Conservation (phyloP, 805 yeast species). For the Tetrapisispora fleetii region DNA sequence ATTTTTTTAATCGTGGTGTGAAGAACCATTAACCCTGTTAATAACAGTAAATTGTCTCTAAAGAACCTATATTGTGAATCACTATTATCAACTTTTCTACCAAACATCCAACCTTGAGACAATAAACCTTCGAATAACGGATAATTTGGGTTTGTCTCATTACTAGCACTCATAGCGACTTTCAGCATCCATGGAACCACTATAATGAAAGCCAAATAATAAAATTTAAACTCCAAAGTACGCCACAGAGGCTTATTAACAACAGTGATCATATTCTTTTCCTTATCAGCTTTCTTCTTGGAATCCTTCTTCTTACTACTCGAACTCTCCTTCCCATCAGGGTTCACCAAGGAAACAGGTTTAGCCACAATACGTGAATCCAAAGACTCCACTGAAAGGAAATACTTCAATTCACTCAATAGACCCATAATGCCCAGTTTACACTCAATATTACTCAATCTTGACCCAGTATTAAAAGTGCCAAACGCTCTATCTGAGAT, state of each 20-base stretch:
- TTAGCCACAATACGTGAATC: constrained; percentile 21
- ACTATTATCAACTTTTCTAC: constrained; percentile 84
- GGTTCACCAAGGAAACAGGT: neutral
- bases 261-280: neutral
- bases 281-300: neutral
- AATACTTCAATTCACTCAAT: constrained; percentile 9
- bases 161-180: constrained; percentile 74
- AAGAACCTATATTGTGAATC: constrained; percentile 85
- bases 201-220: constrained; percentile 49
- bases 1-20: constrained; percentile 47
- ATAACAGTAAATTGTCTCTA: constrained; percentile 63
- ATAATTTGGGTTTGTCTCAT: constrained; percentile 66
- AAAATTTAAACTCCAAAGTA: constrained; percentile 65
- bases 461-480: too few relatives aligned
- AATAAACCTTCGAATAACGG: constrained; percentile 49
- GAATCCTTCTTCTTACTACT: neutral
- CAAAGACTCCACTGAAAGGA: constrained; percentile 20
- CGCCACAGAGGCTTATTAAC: constrained; percentile 43
- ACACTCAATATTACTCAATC: too few relatives aligned
- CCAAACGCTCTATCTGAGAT: too few relatives aligned
- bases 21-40: constrained; percentile 42
- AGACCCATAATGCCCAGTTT: neutral
- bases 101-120: constrained; percentile 81
- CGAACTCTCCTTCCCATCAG: neutral
- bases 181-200: constrained; percentile 77